Percentiles rank a stretch among this genome's conserved stretches.
Conservation (phyloP, 371 early-diverging fungal species). For the Mucor mucedo region DNA sequence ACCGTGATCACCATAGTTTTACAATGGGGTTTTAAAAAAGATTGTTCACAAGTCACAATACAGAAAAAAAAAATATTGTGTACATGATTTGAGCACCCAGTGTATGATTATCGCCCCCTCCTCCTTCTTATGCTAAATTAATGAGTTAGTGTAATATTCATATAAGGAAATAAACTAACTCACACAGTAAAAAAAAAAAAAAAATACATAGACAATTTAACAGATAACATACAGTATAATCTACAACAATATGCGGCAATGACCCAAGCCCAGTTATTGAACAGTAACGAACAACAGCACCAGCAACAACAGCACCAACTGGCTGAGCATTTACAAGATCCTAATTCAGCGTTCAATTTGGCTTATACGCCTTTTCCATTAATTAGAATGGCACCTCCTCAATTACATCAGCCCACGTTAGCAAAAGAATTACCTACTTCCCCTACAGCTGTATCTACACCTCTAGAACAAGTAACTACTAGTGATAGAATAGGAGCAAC, state of each 20-base stretch:
- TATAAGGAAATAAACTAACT: background rate
- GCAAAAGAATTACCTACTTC: slow-evolving; percentile 5
- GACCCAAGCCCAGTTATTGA: slow-evolving; percentile 25
- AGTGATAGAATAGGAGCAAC: slow-evolving; percentile 8
- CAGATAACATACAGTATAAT: slow-evolving; percentile 27
- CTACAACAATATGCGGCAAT: slow-evolving; percentile 29
- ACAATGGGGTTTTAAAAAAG: too few species aligned
- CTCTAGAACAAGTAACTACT: slow-evolving; percentile 4
- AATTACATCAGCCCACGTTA: slow-evolving; percentile 26
- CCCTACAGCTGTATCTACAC: background rate
- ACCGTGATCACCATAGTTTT: too few species aligned
- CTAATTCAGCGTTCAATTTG: slow-evolving; percentile 6
- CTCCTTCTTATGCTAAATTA: background rate
- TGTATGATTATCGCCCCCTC: too few species aligned
- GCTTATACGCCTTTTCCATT: slow-evolving; percentile 36
- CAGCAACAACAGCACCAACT: slow-evolving; percentile 5
- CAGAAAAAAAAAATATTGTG: background rate
- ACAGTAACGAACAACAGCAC: slow-evolving; percentile 2
- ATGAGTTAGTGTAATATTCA: slow-evolving; percentile 10
- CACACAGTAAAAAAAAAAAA: background rate
- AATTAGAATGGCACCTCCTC: slow-evolving; percentile 28
- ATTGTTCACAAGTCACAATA: too few species aligned
- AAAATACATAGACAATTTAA: slow-evolving; percentile 22
- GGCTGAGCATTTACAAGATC: slow-evolving; percentile 5
- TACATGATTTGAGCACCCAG: background rate